A percentile compares a stretch with the other conserved stretches of the same genome.
Conservation (phyloP, 805 yeast genomes). For the Wickerhamomyces chaumierensis region DNA sequence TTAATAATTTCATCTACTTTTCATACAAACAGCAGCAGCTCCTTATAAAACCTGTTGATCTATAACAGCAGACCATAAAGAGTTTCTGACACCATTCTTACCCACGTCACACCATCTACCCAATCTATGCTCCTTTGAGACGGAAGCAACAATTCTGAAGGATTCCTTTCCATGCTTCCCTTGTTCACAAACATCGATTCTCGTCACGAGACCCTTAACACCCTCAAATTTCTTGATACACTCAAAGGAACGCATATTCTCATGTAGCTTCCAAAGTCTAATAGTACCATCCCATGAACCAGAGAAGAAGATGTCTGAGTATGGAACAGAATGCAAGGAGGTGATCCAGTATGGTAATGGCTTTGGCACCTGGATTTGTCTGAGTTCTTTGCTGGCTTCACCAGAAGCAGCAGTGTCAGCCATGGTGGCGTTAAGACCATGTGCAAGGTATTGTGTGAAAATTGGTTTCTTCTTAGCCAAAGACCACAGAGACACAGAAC, state of each 20-base stretch:
- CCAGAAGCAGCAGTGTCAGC: constrained; percentile 45
- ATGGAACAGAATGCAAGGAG: constrained; percentile 71
- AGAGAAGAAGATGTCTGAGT: constrained; percentile 68
- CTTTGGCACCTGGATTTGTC: constrained; percentile 47
- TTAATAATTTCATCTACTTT: too few relatives aligned
- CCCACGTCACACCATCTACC: constrained; percentile 74
- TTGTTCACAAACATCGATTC: constrained; percentile 42
- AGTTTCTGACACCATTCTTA: constrained; percentile 56
- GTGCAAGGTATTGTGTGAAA: constrained; percentile 57
- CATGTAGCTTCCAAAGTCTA: constrained; percentile 67
- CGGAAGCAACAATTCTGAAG: constrained; percentile 49
- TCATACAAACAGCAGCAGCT: neutral
- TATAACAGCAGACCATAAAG: constrained; percentile 46
- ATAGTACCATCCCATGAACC: constrained; percentile 84
- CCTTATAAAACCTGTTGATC: constrained; percentile 22
- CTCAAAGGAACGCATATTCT: constrained; percentile 49
- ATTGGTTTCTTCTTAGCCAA: constrained; percentile 82
- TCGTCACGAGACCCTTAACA: constrained; percentile 62
- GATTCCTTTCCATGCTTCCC: constrained; percentile 43
- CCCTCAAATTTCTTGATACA: constrained; percentile 43
- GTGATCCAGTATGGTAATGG: constrained; percentile 83
- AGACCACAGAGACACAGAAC: constrained; percentile 85
- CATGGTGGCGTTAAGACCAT: constrained; percentile 51
- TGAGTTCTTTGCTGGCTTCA: constrained; percentile 25
- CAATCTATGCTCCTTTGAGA: constrained; percentile 76